A percentile compares a stretch with the other conserved stretches of the same genome.
These are phyloP conservation scores for Coffea canephora DNA, from an alignment of 257 asterid species.

Conservation along the genomic window DNA sequence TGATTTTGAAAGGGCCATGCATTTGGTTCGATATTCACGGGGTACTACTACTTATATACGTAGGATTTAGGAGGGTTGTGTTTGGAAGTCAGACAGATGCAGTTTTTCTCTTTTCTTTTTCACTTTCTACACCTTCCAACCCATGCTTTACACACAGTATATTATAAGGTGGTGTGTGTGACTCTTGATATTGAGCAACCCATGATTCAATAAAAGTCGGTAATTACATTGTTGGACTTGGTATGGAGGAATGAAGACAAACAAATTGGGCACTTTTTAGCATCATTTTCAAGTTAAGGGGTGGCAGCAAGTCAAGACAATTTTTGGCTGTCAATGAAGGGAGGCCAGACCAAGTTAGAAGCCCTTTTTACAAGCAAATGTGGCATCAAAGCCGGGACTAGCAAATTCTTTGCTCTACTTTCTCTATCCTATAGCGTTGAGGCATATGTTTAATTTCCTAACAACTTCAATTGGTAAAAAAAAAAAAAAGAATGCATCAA, in stretches of 20 bases:
- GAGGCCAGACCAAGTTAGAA: background rate
- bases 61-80: background rate
- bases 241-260: background rate
- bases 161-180: slow-evolving; percentile 9
- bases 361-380: background rate
- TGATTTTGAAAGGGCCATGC: slow-evolving; percentile 37
- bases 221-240: background rate
- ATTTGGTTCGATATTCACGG: slow-evolving; percentile 7
- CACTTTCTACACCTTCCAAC: slow-evolving; percentile 21
- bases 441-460: background rate
- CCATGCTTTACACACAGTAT: slow-evolving; percentile 19
- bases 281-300: background rate
- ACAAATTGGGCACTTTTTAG: background rate
- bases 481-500: background rate
- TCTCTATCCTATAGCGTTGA: background rate
- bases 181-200: background rate
- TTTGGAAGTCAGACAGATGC: slow-evolving; percentile 20
- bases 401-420: background rate
- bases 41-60: slow-evolving; percentile 10
- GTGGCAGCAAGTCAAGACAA: background rate
- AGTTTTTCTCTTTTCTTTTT: background rate
- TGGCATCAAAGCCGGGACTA: background rate
- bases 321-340: background rate
- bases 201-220: background rate
- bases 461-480: background rate